phyloP scores from a whole-genome alignment of 2,329 filamentous ascomycete genomes.

The Epichloe scottii region DNA sequence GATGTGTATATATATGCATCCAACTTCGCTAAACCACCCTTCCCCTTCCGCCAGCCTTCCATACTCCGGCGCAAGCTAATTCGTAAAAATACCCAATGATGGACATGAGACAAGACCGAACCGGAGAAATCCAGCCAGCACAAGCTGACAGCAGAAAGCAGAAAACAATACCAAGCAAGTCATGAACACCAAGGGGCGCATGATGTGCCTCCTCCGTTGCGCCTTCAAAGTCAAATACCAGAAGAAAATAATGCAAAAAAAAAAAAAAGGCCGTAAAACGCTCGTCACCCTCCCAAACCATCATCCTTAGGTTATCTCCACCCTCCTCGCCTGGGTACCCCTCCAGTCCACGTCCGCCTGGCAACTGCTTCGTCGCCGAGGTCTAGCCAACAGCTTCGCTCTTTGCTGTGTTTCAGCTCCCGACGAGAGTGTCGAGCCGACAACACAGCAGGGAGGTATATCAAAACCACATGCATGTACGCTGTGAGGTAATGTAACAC shows the following conservation, averaged over 20 bases:
- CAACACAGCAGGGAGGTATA: background rate
- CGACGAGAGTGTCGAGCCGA: background rate
- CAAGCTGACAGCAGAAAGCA: conserved; percentile 3
- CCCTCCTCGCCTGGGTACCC: no score
- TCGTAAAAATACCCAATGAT: conserved; percentile 8
- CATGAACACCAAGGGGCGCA: background rate
- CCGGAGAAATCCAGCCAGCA: conserved; percentile 2
- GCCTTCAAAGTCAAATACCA: conserved; percentile 2
- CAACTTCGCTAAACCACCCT: background rate
- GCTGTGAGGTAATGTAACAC: conserved; percentile 18
- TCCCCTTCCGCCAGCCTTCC: background rate
- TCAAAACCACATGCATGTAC: conserved; percentile 23
- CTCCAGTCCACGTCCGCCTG: background rate
- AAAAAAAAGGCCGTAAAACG: background rate
- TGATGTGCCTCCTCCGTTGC: background rate
- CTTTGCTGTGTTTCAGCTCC: no score
- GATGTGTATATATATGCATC: conserved; percentile 3
- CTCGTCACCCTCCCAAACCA: background rate
- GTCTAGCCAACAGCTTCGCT: background rate
- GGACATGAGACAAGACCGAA: conserved; percentile 1
- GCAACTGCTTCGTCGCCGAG: background rate
- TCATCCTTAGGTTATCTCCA: no score
- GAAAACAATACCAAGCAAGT: background rate
- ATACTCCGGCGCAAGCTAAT: no score
- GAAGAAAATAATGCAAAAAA: background rate